Base-by-base conservation (phyloP, 2,329 filamentous ascomycete genomes). In the Penicillium occitanis region DNA sequence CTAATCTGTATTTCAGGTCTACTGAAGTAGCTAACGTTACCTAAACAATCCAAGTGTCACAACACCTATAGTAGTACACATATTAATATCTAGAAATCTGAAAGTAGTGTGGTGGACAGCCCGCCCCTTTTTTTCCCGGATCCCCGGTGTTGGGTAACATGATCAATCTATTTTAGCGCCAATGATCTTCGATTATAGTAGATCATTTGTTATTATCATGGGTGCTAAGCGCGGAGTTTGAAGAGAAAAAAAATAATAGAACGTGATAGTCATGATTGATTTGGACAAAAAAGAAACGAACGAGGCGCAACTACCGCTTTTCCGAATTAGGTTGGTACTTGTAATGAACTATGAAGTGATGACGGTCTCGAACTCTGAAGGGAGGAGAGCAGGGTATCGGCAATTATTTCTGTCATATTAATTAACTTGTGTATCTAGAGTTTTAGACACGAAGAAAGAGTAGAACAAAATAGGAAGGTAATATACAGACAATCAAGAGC, bases 291-390 rank as follows among this genome's bases (percentile, higher is more conserved):
- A 60, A 60, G 35, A 60, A 60, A 60, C 7, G 28, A 60, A 42
- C 5, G 33, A 37, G 28, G n/a, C 55, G 13, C 14, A 28, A 51
- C 25, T 60, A 28, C 37, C 50, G 7, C 6, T 22, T 37, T 57
- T 64, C 62, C 42, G 42, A 48, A 64, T 58, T 58, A 64, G 62
- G 62, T 58, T 64, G 50, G 48, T 53, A 64, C 62, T 58, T 46
- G 51, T 6, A 40, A 30, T 53, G 1, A 53, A 53, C 5, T 28
- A 28, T 28, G 22, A 51, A 17, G 48, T 33, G 25, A 53, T 53
- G 50, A 13, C 53, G 8, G 5, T 25, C 11, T 30, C 30, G 48
- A 17, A 22, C 11, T 28, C 22, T 22, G 8, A 35, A 13, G 30
- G 30, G 17, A 35, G 33, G 22, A 57, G 17, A 40, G 7, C 10